Evolutionary conservation across 129 eudicot genomes (phyloP).

Genomic region (Lactuca saligna): DNA sequence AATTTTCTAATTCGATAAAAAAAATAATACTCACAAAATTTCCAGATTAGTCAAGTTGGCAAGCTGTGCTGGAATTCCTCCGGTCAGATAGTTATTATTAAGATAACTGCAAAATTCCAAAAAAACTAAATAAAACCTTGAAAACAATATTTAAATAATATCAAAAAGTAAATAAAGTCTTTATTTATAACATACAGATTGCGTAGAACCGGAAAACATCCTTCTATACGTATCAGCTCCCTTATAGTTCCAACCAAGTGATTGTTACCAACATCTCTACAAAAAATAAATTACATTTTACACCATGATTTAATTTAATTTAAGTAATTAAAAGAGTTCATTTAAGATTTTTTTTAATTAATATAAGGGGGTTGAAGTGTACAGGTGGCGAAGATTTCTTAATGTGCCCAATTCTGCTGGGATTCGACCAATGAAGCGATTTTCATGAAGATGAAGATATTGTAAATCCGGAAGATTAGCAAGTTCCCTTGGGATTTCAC

Average conservation of each 20-base stretch:
- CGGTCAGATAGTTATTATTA: conserved; percentile 81
- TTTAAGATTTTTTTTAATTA: conserved; percentile 3
- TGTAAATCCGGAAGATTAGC: conserved; percentile 91
- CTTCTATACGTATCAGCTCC: conserved; percentile 91
- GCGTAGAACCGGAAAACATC: conserved; percentile 88
- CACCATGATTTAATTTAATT: not conserved
- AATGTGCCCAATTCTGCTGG: conserved; percentile 96
- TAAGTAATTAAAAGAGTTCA: conserved; percentile 3
- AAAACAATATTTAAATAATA: not conserved
- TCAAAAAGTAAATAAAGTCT: no score
- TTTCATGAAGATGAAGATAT: conserved; percentile 88
- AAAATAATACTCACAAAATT: conserved; percentile 60
- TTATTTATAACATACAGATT: conserved; percentile 61
- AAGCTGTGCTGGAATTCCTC: conserved; percentile 93
- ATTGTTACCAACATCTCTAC: conserved; percentile 92
- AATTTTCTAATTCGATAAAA: not conserved
- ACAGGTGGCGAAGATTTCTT: conserved; percentile 83
- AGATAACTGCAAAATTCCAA: conserved; percentile 52
- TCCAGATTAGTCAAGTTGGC: conserved; percentile 90
- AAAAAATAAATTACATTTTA: not conserved
- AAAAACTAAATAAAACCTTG: conserved; percentile 17
- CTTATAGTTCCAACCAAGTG: conserved; percentile 95
- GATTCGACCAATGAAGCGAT: conserved; percentile 84
- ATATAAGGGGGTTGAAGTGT: conserved; percentile 17
- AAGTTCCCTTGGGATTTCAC: conserved; percentile 91